Evolutionary conservation across 495 filamentous ascomycete genomes (phyloP).

Genomic region (Penicillium diatomitis): DNA sequence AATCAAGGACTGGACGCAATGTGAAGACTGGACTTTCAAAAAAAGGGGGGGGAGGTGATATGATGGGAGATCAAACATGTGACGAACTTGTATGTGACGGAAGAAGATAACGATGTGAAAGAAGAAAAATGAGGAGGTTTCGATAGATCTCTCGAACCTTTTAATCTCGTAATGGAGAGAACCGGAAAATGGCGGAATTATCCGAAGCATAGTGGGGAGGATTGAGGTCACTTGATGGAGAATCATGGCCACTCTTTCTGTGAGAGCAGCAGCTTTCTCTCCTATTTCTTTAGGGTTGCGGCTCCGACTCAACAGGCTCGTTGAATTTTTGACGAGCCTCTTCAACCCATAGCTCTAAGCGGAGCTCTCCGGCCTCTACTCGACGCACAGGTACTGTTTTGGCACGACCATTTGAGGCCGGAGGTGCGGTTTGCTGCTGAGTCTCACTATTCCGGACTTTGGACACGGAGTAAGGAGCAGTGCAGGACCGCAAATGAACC

Average conservation of each 20-base stretch:
- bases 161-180: too few relatives aligned
- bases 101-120: too few relatives aligned
- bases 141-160: too few relatives aligned
- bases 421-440: conserved; percentile 27
- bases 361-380: conserved; percentile 45
- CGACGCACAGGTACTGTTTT: conserved; percentile 46
- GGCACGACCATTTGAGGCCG: conserved; percentile 35
- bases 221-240: conserved; percentile 2
- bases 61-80: too few relatives aligned
- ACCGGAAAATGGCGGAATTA: too few relatives aligned
- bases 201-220: too few relatives aligned
- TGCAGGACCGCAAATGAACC: conserved; percentile 37
- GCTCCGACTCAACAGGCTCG: conserved; percentile 37
- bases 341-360: conserved; percentile 48
- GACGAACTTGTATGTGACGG: too few relatives aligned
- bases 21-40: not conserved
- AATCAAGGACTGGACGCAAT: conserved; percentile 36
- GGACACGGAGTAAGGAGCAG: conserved; percentile 38
- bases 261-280: too few relatives aligned
- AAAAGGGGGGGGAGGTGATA: not conserved
- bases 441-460: conserved; percentile 31
- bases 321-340: conserved; percentile 48
- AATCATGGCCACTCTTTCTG: not conserved
- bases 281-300: conserved; percentile 23
- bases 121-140: too few relatives aligned